Percentiles rank a stretch among this genome's conserved stretches.
Conservation (phyloP, 2,329 filamentous ascomycete species). For the Alternaria sp. region DNA sequence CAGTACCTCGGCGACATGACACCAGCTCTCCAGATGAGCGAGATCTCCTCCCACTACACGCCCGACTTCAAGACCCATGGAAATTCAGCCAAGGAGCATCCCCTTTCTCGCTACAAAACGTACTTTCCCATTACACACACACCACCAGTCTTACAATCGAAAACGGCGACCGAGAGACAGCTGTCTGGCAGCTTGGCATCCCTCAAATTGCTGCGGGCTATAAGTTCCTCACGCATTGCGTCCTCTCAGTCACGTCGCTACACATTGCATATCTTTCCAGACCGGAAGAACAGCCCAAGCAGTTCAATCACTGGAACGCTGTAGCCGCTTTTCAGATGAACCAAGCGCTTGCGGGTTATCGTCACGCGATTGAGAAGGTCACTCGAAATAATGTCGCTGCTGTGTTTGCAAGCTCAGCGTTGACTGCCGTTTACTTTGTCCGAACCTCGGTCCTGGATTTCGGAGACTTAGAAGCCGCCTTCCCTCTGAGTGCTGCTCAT, state of each 20-base stretch:
- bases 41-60: no score
- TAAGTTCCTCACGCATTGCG: rapidly evolving
- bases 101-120: no score
- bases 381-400: neutral
- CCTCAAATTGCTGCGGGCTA: no score
- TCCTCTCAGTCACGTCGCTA: neutral
- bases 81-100: no score
- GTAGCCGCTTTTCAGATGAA: neutral
- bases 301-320: neutral
- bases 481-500: neutral
- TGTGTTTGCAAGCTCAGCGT: neutral
- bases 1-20: no score
- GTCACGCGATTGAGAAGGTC: neutral
- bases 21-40: no score
- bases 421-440: neutral
- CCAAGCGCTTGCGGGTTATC: neutral
- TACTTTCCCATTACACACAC: no score
- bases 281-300: neutral
- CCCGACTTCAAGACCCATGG: no score
- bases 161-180: no score
- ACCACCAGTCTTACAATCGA: no score
- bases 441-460: neutral
- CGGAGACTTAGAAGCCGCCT: neutral
- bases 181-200: no score
- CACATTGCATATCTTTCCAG: neutral